A percentile compares a stretch with the other conserved stretches of the same genome.
Evolutionary conservation across 495 filamentous ascomycete species (phyloP).

Genomic region (Parmelia sp.): DNA sequence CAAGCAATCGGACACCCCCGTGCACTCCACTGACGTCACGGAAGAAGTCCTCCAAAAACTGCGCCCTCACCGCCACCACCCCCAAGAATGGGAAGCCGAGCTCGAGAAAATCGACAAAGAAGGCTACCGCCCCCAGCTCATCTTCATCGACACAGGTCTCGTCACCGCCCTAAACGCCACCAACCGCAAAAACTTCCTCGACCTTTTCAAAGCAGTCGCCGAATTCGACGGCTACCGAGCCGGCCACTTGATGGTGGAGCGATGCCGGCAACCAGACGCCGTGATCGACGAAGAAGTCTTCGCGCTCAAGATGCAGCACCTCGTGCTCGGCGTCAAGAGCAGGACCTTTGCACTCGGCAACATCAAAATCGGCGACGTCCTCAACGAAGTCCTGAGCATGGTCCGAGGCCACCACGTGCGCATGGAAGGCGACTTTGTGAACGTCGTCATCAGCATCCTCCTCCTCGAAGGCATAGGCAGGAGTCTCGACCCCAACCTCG

Average conservation of each 20-base stretch:
- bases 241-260: conserved; percentile 91
- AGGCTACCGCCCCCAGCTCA: conserved; percentile 87
- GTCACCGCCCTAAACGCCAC: conserved; percentile 85
- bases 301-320: conserved; percentile 91
- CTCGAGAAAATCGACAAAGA: conserved; percentile 76
- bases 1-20: conserved; percentile 45
- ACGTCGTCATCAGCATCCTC: conserved; percentile 92
- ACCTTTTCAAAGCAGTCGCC: conserved; percentile 90
- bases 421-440: conserved; percentile 96
- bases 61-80: conserved; percentile 59
- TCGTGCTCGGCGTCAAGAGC: conserved; percentile 83
- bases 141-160: conserved; percentile 96
- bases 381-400: conserved; percentile 86
- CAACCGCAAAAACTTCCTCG: conserved; percentile 89
- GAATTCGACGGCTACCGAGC: conserved; percentile 97
- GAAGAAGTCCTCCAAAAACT: conserved; percentile 76
- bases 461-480: conserved; percentile 92
- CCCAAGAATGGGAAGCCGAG: conserved; percentile 62
- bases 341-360: conserved; percentile 87
- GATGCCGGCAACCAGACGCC: conserved; percentile 81
- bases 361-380: conserved; percentile 91
- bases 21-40: conserved; percentile 68
- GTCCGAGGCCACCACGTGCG: conserved; percentile 90
- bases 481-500: conserved; percentile 75
- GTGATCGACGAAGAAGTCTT: conserved; percentile 87